Base-by-base conservation (phyloP, 164 flowering plant species). In the Aristolochia californica region DNA sequence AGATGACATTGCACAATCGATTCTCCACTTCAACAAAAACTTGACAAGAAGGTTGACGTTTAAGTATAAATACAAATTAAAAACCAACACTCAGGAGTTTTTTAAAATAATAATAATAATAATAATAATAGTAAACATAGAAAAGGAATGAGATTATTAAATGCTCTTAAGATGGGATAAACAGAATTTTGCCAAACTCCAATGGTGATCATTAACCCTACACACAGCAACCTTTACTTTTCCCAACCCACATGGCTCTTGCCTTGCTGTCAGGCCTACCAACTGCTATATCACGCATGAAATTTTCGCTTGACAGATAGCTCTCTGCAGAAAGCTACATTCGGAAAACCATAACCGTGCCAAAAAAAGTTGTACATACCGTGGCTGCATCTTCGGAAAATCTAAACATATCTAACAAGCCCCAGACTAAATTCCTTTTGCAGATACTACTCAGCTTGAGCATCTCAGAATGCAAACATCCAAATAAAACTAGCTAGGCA, bases 381-480 rank as follows among this genome's bases (percentile, higher is more conserved):
- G 27, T 47, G 24, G 50, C 49, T 13, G 23, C 57, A 55, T 38
- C 50, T 15, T 43, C 20, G 14, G 34, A 54, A 63, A 20, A 47
- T 43, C 64, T 48, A 64, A 58, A n/a, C 14, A 45, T 30, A 45
- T 53, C 60, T 66, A 55, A 11, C 48, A 25, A 34, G 28, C 64
- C 55, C 30, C 62, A 48, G 48, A 38, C 43, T 27, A 23, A 8
- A 48, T 43, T 54, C 45, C 40, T 50, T 30, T 52, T 44, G 56
- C 55, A 62, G 40, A 57, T 22, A 43, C 45, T 55, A 45, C 58
- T 60, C 55, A 62, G 40, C 64, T 40, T 45, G 56, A 48, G 25
- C 55, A 66, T 59, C 57, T 58, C 69, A 55, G 62, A 34, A 66
- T 40, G 23, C 16, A 58, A 57, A 67, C 66, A 57, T 22, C 56